phyloP scores from a whole-genome alignment of 2,329 filamentous ascomycete genomes.

The Exophiala oligosperma region DNA sequence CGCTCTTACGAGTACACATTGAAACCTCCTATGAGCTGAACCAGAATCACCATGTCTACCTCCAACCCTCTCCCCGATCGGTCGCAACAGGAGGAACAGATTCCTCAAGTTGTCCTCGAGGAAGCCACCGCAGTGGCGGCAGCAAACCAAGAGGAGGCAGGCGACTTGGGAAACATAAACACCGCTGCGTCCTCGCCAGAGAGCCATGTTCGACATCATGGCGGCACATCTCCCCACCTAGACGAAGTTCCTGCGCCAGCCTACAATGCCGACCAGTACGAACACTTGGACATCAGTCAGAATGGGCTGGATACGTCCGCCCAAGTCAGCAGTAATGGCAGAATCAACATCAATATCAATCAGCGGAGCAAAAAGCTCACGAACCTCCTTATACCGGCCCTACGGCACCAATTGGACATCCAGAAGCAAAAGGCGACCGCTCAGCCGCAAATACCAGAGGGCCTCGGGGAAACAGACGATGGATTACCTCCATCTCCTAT shows the following conservation, averaged over 20 bases:
- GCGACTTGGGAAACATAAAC: not conserved
- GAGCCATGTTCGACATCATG: slow-evolving; percentile 19
- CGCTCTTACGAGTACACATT: too few species aligned
- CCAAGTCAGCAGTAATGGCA: slow-evolving; percentile 68
- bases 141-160: slow-evolving; percentile 16
- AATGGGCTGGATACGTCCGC: slow-evolving; percentile 64
- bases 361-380: slow-evolving; percentile 67
- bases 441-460: slow-evolving; percentile 69
- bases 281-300: slow-evolving; percentile 62
- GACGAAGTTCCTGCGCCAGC: slow-evolving; percentile 30
- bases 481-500: slow-evolving; percentile 59
- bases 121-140: slow-evolving; percentile 17
- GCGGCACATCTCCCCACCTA: slow-evolving; percentile 18
- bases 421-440: slow-evolving; percentile 49
- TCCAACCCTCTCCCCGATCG: slow-evolving; percentile 7
- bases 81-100: not conserved
- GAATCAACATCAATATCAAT: slow-evolving; percentile 77
- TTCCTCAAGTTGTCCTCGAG: slow-evolving; percentile 14
- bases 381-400: slow-evolving; percentile 65
- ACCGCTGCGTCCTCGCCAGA: slow-evolving; percentile 6
- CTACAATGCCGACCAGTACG: slow-evolving; percentile 48
- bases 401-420: slow-evolving; percentile 56
- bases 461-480: slow-evolving; percentile 63
- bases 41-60: slow-evolving; percentile 11
- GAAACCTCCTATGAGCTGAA: not conserved